Evolutionary conservation across 768 basidiomycete genomes (phyloP).

Genomic region (Hericium erinaceus): DNA sequence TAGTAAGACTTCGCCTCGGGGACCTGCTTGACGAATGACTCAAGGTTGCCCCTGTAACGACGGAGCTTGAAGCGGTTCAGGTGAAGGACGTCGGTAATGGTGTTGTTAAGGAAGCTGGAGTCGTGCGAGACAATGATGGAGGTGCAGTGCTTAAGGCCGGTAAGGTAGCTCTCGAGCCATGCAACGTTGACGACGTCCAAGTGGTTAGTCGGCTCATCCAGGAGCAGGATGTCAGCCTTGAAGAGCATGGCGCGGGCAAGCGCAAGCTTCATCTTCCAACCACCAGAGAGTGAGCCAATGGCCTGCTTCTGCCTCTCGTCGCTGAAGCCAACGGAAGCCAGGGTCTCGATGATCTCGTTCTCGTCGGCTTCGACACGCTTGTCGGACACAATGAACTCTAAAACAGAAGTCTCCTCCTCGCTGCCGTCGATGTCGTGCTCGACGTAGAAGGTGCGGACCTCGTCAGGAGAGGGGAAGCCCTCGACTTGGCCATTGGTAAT

Average conservation of each 20-base stretch:
- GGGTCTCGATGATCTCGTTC: slow-evolving; percentile 69
- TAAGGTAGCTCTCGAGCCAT: slow-evolving; percentile 94
- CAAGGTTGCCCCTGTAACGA: slow-evolving; percentile 92
- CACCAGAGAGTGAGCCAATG: slow-evolving; percentile 90
- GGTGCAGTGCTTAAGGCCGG: slow-evolving; percentile 80
- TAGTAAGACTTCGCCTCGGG: slow-evolving; percentile 98
- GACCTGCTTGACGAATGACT: slow-evolving; percentile 87
- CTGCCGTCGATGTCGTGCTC: slow-evolving; percentile 98
- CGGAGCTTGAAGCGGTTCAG: slow-evolving; percentile 97
- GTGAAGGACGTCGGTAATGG: slow-evolving; percentile 95
- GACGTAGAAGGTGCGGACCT: slow-evolving; percentile 98
- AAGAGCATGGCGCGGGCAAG: slow-evolving; percentile 95
- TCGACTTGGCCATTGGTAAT: slow-evolving; percentile 94
- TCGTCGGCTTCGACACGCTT: slow-evolving; percentile 66
- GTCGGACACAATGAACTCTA: slow-evolving; percentile 81
- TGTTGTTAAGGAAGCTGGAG: slow-evolving; percentile 95
- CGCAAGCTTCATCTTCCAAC: slow-evolving; percentile 99
- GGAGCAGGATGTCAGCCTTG: slow-evolving; percentile 93
- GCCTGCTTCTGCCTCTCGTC: slow-evolving; percentile 78
- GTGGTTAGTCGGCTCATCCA: slow-evolving; percentile 96
- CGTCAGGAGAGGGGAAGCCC: slow-evolving; percentile 94
- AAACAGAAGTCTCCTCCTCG: slow-evolving; percentile 85
- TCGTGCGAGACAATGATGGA: slow-evolving; percentile 99
- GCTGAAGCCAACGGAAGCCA: slow-evolving; percentile 87
- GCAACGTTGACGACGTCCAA: slow-evolving; percentile 96